Percentiles rank a stretch among this genome's conserved stretches.
phyloP scores from a whole-genome alignment of 108 stramenopile genomes.

The Thalassiosira profunda region DNA sequence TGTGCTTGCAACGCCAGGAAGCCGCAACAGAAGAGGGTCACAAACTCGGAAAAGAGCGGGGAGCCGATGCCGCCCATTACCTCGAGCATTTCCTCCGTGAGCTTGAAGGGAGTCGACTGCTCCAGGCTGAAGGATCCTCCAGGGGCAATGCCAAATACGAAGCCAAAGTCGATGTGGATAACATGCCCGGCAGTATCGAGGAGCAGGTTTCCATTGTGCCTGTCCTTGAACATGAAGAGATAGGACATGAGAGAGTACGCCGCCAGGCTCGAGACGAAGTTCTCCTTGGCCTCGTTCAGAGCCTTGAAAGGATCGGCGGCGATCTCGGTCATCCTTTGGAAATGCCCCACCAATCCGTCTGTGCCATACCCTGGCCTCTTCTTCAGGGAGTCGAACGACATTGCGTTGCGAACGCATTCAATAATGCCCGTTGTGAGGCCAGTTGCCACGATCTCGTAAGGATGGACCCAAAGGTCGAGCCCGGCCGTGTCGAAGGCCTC shows the following conservation, averaged over 20 bases:
- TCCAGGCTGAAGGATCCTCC: constrained; percentile 96
- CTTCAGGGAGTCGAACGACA: constrained; percentile 96
- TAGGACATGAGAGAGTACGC: constrained; percentile 98
- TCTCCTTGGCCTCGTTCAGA: constrained; percentile 73
- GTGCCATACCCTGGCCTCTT: constrained; percentile 91
- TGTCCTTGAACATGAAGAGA: constrained; percentile 97
- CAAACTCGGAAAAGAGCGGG: constrained; percentile 95
- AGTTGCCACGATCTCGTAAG: constrained; percentile 96
- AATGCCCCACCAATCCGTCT: constrained; percentile 79
- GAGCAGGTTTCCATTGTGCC: constrained; percentile 97
- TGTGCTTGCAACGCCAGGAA: constrained; percentile 97
- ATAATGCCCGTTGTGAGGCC: constrained; percentile 92
- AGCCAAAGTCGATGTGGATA: constrained; percentile 99
- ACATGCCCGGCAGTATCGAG: constrained; percentile 97
- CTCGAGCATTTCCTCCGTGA: constrained; percentile 97
- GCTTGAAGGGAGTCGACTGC: constrained; percentile 96
- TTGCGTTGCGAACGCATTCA: constrained; percentile 91
- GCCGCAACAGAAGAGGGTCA: constrained; percentile 95
- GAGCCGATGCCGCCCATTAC: constrained; percentile 93
- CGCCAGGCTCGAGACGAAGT: constrained; percentile 93
- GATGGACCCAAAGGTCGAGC: constrained; percentile 89
- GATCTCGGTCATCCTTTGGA: constrained; percentile 83
- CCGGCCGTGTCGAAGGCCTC: constrained; percentile 94
- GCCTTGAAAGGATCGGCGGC: constrained; percentile 84
- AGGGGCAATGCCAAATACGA: constrained; percentile 96